Evolutionary conservation across 2,329 filamentous ascomycete species (phyloP).

Genomic region (Fusarium nodosum): DNA sequence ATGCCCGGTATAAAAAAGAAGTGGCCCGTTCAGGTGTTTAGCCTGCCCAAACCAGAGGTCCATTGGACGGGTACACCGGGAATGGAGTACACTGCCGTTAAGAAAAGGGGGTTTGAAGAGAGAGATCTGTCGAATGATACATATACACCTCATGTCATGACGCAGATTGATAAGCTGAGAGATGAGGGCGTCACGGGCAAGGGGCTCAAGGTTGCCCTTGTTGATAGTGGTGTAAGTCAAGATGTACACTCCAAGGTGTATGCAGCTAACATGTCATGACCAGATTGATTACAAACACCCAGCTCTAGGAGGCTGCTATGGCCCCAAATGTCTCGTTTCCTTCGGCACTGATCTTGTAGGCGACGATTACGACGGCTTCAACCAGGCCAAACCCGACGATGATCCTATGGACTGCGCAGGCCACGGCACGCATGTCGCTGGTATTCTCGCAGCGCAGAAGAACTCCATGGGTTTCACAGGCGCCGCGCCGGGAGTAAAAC

Average conservation of each 20-base stretch:
- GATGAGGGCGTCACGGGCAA: constrained; percentile 63
- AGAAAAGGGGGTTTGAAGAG: constrained; percentile 34
- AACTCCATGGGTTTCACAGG: constrained; percentile 69
- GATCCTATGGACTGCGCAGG: constrained; percentile 70
- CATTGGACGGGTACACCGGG: constrained; percentile 57
- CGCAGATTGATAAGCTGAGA: constrained; percentile 67
- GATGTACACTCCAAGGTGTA: accelerated
- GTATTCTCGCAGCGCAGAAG: constrained; percentile 71
- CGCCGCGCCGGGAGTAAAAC: constrained; percentile 67
- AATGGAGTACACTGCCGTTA: constrained; percentile 38
- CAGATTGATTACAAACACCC: constrained; percentile 73
- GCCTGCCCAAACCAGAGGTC: constrained; percentile 59
- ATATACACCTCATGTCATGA: constrained; percentile 68
- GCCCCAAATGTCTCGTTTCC: constrained; percentile 68
- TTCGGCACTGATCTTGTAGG: constrained; percentile 71
- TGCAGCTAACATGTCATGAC: neutral
- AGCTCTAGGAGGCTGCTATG: constrained; percentile 74
- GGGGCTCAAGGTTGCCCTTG: constrained; percentile 66
- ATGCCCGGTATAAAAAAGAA: constrained; percentile 63
- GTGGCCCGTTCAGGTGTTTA: constrained; percentile 63
- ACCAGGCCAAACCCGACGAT: constrained; percentile 59
- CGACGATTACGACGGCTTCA: constrained; percentile 62
- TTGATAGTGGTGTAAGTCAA: constrained; percentile 66
- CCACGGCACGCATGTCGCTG: constrained; percentile 73
- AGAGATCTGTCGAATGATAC: constrained; percentile 51